Evolutionary conservation across 169 alveolate species (phyloP).

Genomic region (Toxoplasma gondii): DNA sequence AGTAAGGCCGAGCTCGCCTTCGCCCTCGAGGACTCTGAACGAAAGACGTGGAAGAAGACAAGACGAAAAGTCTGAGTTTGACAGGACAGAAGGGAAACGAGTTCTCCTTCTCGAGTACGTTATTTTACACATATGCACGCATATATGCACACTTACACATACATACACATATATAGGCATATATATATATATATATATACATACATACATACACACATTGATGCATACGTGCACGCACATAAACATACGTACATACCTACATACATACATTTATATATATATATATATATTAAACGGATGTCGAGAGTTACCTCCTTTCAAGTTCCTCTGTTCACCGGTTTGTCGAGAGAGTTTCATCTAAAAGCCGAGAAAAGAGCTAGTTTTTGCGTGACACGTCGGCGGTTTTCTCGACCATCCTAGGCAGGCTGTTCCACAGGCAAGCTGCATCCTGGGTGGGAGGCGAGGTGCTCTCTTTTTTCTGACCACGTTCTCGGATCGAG

Average conservation of each 20-base stretch:
- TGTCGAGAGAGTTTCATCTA: too few relatives aligned
- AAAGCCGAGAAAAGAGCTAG: too few relatives aligned
- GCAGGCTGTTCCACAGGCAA: too few relatives aligned
- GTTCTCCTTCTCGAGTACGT: neutral
- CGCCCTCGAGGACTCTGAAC: conserved; percentile 65
- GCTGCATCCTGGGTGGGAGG: too few relatives aligned
- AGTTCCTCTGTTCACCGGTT: too few relatives aligned
- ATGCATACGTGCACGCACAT: neutral
- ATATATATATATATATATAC: too few relatives aligned
- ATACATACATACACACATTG: neutral
- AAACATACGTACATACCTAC: neutral
- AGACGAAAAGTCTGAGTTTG: neutral
- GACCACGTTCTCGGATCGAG: too few relatives aligned
- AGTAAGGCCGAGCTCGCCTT: conserved; percentile 62
- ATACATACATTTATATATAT: neutral
- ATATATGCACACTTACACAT: neutral
- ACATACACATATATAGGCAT: neutral
- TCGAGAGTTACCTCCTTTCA: too few relatives aligned
- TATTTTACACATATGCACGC: neutral
- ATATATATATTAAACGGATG: too few relatives aligned
- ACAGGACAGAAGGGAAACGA: neutral
- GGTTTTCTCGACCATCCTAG: too few relatives aligned
- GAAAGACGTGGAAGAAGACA: neutral
- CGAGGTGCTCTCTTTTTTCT: too few relatives aligned
- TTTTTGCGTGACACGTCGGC: too few relatives aligned